These are phyloP conservation scores for Pelargonium australe DNA, from an alignment of 441 rosid genomes.

Conservation along the genomic window DNA sequence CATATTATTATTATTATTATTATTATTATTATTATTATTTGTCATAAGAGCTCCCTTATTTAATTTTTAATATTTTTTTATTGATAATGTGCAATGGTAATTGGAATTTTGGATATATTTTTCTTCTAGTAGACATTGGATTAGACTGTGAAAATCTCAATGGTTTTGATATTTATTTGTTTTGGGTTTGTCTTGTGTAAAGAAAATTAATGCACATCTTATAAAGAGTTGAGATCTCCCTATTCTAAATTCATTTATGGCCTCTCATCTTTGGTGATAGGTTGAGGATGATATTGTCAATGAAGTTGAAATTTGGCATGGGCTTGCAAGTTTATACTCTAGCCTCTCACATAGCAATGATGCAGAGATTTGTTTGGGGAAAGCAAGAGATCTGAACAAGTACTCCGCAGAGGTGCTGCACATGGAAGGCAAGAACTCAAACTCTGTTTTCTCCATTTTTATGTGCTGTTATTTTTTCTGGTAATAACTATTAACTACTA, in stretches of 20 bases:
- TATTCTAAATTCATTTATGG: not conserved
- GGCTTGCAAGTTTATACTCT: conserved; percentile 73
- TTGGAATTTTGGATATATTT: too few species aligned
- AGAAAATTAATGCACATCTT: not conserved
- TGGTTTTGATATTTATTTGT: too few species aligned
- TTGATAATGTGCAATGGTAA: too few species aligned
- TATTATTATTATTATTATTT: too few species aligned
- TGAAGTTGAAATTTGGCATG: conserved; percentile 93
- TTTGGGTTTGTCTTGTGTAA: not conserved
- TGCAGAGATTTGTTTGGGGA: conserved; percentile 68
- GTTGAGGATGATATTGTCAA: conserved; percentile 52
- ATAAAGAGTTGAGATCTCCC: not conserved
- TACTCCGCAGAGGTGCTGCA: conserved; percentile 64
- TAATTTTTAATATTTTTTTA: too few species aligned
- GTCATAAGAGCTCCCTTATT: too few species aligned
- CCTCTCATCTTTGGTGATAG: conserved; percentile 22
- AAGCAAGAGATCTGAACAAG: conserved; percentile 65
- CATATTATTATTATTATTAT: too few species aligned
- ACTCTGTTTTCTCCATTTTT: conserved; percentile 7
- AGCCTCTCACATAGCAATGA: conserved; percentile 85
- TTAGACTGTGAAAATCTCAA: too few species aligned
- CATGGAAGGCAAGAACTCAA: conserved; percentile 60
- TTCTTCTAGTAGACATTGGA: too few species aligned
- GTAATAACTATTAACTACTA: too few species aligned
- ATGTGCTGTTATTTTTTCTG: too few species aligned